Evolutionary conservation across 2,329 filamentous ascomycete species (phyloP), one percentile per base, ranked within the genome.

Genomic region (Hortaea sp.): DNA sequence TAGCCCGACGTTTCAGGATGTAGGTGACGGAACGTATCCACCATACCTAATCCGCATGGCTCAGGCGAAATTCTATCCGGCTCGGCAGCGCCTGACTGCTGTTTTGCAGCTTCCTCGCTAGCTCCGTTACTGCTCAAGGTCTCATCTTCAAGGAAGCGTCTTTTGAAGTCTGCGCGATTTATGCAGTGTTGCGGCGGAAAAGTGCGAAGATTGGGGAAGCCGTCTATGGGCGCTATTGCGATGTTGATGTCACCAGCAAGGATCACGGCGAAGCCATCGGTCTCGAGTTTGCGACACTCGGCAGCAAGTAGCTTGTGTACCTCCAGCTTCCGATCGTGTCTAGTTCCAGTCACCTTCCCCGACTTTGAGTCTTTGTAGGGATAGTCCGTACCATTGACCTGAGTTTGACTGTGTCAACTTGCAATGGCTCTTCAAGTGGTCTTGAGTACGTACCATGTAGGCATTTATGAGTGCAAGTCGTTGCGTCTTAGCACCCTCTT

Each of bases 161-260:
- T 42, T 41, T 73, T 69, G 54, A 78, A 78, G 49, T 78, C 72
- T 7, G 58, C 59, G 10, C 75, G 65, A 51, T 77, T 78, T 5
- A 62, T n/a, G 4, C 69, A 66, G 54, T 79, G 75, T 53, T 75
- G 66, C 6, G 53, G 39, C 4, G 71, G 70, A 38, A 57, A 67
- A 0, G 65, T 70, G 7, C 67, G 66, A 29, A 78, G 57, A 20
- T 65, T 67, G 0, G 75, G 75, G 51, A 66, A 59, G 1, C 74
- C 74, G 59, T 75, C 72, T 12, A 69, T 53, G 3, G 43, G 42
- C 9, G 59, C 51, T 13, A 64, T 64, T 5, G 75, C 74, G 20
- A 78, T 63, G 44, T 78, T 78, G 55, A 77, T 63, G 49, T 78
- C 74, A 0, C 75, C 73, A 0, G 70, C 69, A 0, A 79, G 55